Percentiles rank a stretch among this genome's conserved stretches.
Evolutionary conservation across 225 moss, liverwort and hornwort genomes (phyloP).

Genomic region (Ulota crispa): DNA sequence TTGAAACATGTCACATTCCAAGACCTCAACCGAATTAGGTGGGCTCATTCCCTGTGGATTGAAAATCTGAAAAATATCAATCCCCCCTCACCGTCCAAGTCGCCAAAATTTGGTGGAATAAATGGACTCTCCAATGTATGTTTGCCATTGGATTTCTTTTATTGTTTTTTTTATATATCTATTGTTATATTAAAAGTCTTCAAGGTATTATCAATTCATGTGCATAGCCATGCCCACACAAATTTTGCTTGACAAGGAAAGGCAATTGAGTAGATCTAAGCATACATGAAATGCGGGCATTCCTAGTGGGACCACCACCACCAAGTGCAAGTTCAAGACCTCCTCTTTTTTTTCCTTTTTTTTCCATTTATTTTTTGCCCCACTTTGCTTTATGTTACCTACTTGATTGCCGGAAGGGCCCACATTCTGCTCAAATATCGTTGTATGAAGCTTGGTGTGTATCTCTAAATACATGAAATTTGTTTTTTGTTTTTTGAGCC

Average conservation of each 20-base stretch:
- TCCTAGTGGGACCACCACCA: conserved; percentile 35
- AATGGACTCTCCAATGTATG: not conserved
- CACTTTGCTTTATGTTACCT: not conserved
- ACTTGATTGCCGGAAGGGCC: not conserved
- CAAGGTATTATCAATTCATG: conserved; percentile 10
- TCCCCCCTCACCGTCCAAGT: not conserved
- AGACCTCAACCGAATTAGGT: conserved; percentile 5
- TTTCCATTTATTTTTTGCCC: not conserved
- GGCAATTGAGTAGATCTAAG: conserved; percentile 10
- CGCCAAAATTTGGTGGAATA: conserved; percentile 12
- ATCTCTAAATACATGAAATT: not conserved
- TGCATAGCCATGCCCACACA: not conserved
- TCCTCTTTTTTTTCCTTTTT: too few species aligned
- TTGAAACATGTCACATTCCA: not conserved
- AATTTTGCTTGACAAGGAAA: conserved; percentile 29
- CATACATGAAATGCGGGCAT: conserved; percentile 17
- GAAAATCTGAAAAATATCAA: not conserved
- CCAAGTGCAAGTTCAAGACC: not conserved
- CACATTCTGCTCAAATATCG: not conserved
- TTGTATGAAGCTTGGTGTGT: not conserved
- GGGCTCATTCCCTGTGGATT: not conserved
- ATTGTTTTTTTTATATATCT: too few species aligned
- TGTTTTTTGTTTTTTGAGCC: not conserved
- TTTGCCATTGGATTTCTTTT: not conserved
- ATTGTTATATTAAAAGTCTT: not conserved